A percentile compares a stretch with the other conserved stretches of the same genome.
Evolutionary conservation across 73 alveolate species (phyloP).

Genomic region (Diophrys appendiculata): DNA sequence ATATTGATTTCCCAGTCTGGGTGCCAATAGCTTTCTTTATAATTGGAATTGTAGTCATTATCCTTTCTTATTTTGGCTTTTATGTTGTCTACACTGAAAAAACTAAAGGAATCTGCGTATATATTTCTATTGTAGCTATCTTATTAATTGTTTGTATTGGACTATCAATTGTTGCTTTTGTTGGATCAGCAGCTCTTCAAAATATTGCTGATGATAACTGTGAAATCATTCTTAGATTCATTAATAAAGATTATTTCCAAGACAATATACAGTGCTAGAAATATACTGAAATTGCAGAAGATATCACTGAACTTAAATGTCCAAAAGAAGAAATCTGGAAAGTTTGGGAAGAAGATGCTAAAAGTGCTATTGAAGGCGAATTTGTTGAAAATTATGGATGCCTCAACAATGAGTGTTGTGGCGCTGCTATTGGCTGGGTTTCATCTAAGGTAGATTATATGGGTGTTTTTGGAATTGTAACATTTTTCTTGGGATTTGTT

Average conservation of each 20-base stretch:
- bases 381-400: slow-evolving; percentile 1
- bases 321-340: not conserved
- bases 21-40: not conserved
- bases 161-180: not conserved
- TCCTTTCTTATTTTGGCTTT: slow-evolving; percentile 3
- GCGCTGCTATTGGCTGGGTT: not conserved
- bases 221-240: not conserved
- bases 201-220: not conserved
- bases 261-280: not conserved
- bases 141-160: not conserved
- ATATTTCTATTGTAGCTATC: not conserved
- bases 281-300: not conserved
- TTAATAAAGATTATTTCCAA: not conserved
- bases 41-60: not conserved
- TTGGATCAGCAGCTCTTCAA: not conserved
- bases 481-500: not conserved
- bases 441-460: not conserved
- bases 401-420: slow-evolving; percentile 8
- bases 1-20: not conserved
- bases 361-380: not conserved
- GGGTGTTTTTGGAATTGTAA: slow-evolving; percentile 2
- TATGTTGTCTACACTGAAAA: slow-evolving; percentile 2
- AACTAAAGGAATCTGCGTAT: not conserved
- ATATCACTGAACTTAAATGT: not conserved
- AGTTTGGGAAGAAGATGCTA: not conserved